Base-by-base conservation (phyloP, 2,329 filamentous ascomycete genomes). In the Calonectria crousiana region DNA sequence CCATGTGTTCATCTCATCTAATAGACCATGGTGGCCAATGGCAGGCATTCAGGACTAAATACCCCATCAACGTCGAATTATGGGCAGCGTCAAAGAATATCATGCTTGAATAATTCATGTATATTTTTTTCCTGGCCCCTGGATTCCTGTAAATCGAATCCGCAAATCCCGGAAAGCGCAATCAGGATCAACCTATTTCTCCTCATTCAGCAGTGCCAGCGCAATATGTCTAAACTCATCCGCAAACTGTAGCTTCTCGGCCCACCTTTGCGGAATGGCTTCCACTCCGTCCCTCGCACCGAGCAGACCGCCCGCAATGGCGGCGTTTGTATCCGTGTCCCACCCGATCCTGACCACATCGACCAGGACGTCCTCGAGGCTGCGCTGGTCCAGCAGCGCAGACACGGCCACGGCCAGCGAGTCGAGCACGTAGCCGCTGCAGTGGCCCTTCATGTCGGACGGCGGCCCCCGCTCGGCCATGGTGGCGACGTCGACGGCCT, bases 281-380 rank as follows among this genome's bases (percentile, higher is more conserved):
- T 83, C 79, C 4, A 83, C 79, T 4, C 88, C 88, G 62, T 88
- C 86, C 32, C 86, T 79, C 2, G 87, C 87, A 0, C 87, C 87
- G 2, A 89, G 71, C 4, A 89, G 74, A 0, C 87, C 87, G 1
- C 87, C 87, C 0, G 87, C 86, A 52, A 89, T 84, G 0, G 87
- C 87, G 0, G 77, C 87, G 69, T 89, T 89, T 0, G 87, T 88
- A 73, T 89, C 88, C 0, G 86, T 86, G 70, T 89, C 87, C 20
- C 77, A 78, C 2, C 88, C 87, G 38, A 89, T 80, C 5, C 85
- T 77, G 10, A 88, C 85, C 26, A 89, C 84, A 76, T 89, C 86
- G 0, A 88, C 83, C 5, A 89, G 70, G 13, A 88, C 77, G n/a
- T 88, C 86, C 60, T 86, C 87, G 6, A 88, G 74, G 11, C 77